A percentile compares a stretch with the other conserved stretches of the same genome.
Evolutionary conservation across 495 filamentous ascomycete species (phyloP).

Genomic region (Talaromyces wortmannii): DNA sequence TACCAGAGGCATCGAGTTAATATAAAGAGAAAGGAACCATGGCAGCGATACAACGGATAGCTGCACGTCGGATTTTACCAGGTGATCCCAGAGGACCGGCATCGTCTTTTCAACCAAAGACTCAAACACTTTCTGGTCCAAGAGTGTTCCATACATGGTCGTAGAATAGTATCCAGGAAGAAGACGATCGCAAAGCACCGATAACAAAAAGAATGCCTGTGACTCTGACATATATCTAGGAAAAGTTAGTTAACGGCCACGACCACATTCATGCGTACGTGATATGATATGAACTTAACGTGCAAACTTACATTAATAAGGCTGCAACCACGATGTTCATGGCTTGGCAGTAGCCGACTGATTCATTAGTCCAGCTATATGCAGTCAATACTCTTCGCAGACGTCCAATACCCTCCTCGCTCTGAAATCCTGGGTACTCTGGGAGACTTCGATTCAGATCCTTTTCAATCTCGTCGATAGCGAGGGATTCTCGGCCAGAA

Average conservation of each 20-base stretch:
- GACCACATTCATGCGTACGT: background rate
- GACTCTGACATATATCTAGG: conserved; percentile 88
- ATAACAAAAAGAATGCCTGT: conserved; percentile 93
- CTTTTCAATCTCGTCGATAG: conserved; percentile 98
- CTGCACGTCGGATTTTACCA: conserved; percentile 90
- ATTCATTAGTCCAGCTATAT: conserved; percentile 92
- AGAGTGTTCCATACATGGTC: conserved; percentile 96
- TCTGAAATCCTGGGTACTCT: conserved; percentile 96
- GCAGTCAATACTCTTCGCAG: conserved; percentile 86
- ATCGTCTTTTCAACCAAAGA: conserved; percentile 96
- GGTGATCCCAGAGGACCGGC: conserved; percentile 97
- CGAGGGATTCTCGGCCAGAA: conserved; percentile 75
- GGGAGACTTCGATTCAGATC: conserved; percentile 93
- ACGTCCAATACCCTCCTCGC: conserved; percentile 87
- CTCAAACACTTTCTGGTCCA: conserved; percentile 96
- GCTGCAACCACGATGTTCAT: conserved; percentile 99
- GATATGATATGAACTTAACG: background rate
- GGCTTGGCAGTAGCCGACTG: conserved; percentile 96
- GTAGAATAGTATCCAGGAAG: conserved; percentile 95
- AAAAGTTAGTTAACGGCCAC: background rate
- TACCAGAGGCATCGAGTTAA: conserved; percentile 97
- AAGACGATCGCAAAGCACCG: conserved; percentile 84
- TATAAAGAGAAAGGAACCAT: conserved; percentile 97
- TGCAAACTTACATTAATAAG: conserved; percentile 65
- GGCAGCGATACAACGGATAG: conserved; percentile 97